Conservation (phyloP, 1,284 basidiomycete species). For the Lentinus polychrous region DNA sequence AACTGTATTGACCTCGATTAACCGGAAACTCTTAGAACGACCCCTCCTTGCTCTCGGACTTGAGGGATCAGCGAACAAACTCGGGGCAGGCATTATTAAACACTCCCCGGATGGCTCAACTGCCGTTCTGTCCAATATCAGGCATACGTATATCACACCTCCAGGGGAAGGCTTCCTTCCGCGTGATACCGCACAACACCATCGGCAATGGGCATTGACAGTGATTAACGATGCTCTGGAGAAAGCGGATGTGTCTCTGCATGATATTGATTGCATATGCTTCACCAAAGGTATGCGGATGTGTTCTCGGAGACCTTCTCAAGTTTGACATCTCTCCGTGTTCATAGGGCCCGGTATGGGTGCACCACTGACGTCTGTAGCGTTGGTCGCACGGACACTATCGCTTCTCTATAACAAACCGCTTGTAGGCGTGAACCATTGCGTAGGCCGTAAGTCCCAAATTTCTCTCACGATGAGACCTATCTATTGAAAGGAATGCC, state of each 20-base stretch:
- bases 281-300: constrained; percentile 80
- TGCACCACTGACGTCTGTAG: constrained; percentile 92
- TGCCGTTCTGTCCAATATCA: constrained; percentile 73
- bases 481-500: not conserved
- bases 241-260: constrained; percentile 64
- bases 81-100: constrained; percentile 92
- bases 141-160: constrained; percentile 98
- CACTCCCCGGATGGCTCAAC: constrained; percentile 70
- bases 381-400: constrained; percentile 90
- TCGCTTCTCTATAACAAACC: constrained; percentile 87
- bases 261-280: constrained; percentile 90
- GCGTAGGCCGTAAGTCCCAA: constrained; percentile 83
- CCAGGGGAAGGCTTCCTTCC: constrained; percentile 97
- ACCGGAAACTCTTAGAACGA: constrained; percentile 36
- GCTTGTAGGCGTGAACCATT: constrained; percentile 96
- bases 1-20: not conserved
- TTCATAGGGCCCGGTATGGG: constrained; percentile 93
- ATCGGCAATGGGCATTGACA: constrained; percentile 86
- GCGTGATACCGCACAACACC: constrained; percentile 91
- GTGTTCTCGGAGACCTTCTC: not conserved
- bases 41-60: constrained; percentile 77
- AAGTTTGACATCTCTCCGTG: not conserved
- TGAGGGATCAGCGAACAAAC: constrained; percentile 96
- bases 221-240: constrained; percentile 81
- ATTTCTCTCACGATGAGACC: not conserved